Base-by-base conservation (phyloP, 2,329 filamentous ascomycete species). In the Cercospora canescens region DNA sequence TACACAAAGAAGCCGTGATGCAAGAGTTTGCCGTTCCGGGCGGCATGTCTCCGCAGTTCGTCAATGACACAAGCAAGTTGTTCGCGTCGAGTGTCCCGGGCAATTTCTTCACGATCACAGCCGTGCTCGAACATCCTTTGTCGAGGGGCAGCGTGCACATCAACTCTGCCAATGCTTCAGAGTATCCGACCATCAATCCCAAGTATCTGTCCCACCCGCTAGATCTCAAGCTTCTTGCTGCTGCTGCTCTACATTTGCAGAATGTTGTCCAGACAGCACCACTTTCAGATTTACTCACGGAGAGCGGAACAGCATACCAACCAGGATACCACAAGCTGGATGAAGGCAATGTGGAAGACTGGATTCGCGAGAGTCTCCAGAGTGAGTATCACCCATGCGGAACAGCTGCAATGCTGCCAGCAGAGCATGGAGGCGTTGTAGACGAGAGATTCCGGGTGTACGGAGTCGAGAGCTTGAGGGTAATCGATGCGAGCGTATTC, bases 91-190 rank as follows among this genome's bases (percentile, higher is more conserved):
- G 62, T 12, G 62, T 62, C 82, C 0, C 54, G 18, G 62, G 55
- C n/a, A 66, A 66, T 80, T 85, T 85, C 75, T 77, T 87, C 62
- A 88, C 85, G 0, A 82, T 89, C 2, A 85, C 89, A 57, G 82
- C 85, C 7, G 82, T 83, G 62, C 77, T 86, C 14, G 74, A 85
- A 6, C 81, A 82, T 0, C 82, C 84, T 0, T 69, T 85, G 34
- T 85, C 83, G 67, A 79, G 52, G 67, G 81, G 81, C 11, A 75
- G 78, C 39, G 80, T 85, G 71, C 81, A 63, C 67, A 69, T 75
- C 62, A 26, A 62, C 12, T 70, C 70, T 14, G 18, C 70, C 41
- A 50, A 72, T 60, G 58, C 71, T 32, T 50, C 67, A 26, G 48
- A 65, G 6, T 64, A 70, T 63, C 72, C 73, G 0, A 12, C 58